phyloP scores from a whole-genome alignment of 805 yeast species.

The Zygoascus bituminiphila region DNA sequence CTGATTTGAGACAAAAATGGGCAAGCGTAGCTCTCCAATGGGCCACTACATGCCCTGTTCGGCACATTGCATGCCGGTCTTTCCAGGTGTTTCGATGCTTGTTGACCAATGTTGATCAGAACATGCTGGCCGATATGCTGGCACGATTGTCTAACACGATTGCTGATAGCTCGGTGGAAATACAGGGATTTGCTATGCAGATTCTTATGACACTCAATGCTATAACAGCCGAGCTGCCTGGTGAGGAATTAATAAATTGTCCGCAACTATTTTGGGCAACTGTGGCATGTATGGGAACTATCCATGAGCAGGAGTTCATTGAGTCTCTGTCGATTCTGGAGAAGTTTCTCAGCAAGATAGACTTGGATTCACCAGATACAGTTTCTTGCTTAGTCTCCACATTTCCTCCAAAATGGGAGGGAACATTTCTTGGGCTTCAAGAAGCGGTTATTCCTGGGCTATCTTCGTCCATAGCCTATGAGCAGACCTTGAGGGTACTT shows the following conservation, averaged over 20 bases:
- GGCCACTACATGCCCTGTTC: slow-evolving; percentile 97
- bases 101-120: slow-evolving; percentile 70
- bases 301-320: slow-evolving; percentile 87
- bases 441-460: slow-evolving; percentile 72
- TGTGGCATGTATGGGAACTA: slow-evolving; percentile 81
- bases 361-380: slow-evolving; percentile 75
- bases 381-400: slow-evolving; percentile 75
- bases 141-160: slow-evolving; percentile 89
- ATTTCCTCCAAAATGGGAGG: slow-evolving; percentile 95
- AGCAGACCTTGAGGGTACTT: slow-evolving; percentile 62
- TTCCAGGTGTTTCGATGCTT: slow-evolving; percentile 87
- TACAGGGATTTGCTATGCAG: slow-evolving; percentile 96
- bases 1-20: slow-evolving; percentile 71
- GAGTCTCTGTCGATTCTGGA: slow-evolving; percentile 78
- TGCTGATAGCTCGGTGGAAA: slow-evolving; percentile 79
- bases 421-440: slow-evolving; percentile 83
- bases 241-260: slow-evolving; percentile 70
- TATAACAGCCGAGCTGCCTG: slow-evolving; percentile 73
- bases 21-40: slow-evolving; percentile 72
- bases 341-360: slow-evolving; percentile 79
- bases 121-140: slow-evolving; percentile 87
- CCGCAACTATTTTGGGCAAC: slow-evolving; percentile 96
- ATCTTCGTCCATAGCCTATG: slow-evolving; percentile 72
- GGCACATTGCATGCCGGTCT: slow-evolving; percentile 94
- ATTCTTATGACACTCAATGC: slow-evolving; percentile 94